These are phyloP conservation scores for Malassezia psittaci DNA, from an alignment of 1,284 basidiomycete species.

Conservation along the genomic window DNA sequence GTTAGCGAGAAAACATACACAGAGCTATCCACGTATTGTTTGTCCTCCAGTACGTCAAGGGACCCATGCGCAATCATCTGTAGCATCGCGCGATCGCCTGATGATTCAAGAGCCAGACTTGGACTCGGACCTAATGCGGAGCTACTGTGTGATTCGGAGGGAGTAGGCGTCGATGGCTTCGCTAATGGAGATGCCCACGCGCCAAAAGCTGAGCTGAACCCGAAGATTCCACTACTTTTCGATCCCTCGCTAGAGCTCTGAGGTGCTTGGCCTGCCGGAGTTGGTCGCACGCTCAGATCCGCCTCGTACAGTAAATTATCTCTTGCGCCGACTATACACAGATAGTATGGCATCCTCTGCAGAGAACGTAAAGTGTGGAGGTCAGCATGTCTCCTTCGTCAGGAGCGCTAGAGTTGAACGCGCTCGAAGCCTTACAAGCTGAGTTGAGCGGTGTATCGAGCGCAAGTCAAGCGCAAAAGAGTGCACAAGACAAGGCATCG, in stretches of 20 bases:
- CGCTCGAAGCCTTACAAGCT: constrained; percentile 1
- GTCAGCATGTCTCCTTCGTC: neutral
- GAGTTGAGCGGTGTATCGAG: constrained; percentile 6
- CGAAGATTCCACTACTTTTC: constrained; percentile 1
- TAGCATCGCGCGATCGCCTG: constrained; percentile 24
- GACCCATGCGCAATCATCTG: constrained; percentile 46
- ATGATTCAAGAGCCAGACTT: neutral
- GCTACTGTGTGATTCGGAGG: neutral
- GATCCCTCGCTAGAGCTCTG: neutral
- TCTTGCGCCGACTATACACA: constrained; percentile 38
- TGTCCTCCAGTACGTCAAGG: constrained; percentile 42
- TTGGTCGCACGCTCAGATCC: constrained; percentile 32
- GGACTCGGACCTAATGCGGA: neutral
- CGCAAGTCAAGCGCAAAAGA: neutral
- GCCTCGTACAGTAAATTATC: constrained; percentile 45
- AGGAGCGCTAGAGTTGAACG: neutral
- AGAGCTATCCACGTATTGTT: constrained; percentile 24
- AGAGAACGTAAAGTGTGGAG: neutral
- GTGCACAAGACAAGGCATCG: constrained; percentile 2
- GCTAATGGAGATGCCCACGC: constrained; percentile 9
- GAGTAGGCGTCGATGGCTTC: neutral
- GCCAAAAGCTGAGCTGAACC: constrained; percentile 17
- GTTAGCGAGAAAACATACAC: constrained; percentile 21
- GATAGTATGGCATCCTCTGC: constrained; percentile 31
- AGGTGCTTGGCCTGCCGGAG: constrained; percentile 5